A percentile compares a stretch with the other conserved stretches of the same genome.
These are phyloP conservation scores for Groenewaldozyma auringiensis DNA, from an alignment of 1,139 yeast genomes.

Conservation along the genomic window DNA sequence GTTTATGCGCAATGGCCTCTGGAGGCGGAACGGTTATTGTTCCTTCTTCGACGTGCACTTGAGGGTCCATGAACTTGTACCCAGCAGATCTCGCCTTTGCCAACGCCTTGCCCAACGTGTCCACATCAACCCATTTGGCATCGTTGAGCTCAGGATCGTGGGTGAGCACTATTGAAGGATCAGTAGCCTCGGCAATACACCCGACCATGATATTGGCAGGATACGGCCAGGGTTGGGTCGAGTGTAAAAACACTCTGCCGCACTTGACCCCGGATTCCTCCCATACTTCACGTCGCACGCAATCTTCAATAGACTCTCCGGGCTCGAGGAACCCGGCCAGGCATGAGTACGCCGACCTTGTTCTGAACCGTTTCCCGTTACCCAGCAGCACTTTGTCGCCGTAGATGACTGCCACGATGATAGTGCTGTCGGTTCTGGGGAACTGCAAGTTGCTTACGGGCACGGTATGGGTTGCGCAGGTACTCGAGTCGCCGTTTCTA, in stretches of 20 bases:
- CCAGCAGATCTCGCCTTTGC: conserved; percentile 29
- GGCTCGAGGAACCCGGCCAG: conserved; percentile 97
- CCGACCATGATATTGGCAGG: conserved; percentile 94
- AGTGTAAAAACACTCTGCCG: conserved; percentile 47
- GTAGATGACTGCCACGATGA: conserved; percentile 72
- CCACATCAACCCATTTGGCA: conserved; percentile 72
- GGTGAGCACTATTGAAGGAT: conserved; percentile 47
- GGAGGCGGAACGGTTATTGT: conserved; percentile 40
- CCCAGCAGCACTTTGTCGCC: conserved; percentile 62
- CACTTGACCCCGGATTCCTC: conserved; percentile 88
- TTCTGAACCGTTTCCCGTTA: conserved; percentile 49
- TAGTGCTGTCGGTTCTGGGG: conserved; percentile 87
- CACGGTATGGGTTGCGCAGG: conserved; percentile 33
- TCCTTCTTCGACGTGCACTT: conserved; percentile 10
- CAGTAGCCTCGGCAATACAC: conserved; percentile 47
- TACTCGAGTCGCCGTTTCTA: conserved; percentile 17
- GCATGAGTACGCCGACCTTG: conserved; percentile 53
- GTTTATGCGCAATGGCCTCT: conserved; percentile 42
- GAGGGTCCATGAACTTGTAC: conserved; percentile 6
- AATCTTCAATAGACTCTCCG: conserved; percentile 82
- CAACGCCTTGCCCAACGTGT: conserved; percentile 43
- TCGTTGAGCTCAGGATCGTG: conserved; percentile 81
- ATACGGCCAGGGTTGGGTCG: conserved; percentile 94
- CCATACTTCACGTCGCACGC: conserved; percentile 85
- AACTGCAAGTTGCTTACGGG: conserved; percentile 51